Conservation (phyloP, 2,329 filamentous ascomycete species). For the Talaromyces sp. region DNA sequence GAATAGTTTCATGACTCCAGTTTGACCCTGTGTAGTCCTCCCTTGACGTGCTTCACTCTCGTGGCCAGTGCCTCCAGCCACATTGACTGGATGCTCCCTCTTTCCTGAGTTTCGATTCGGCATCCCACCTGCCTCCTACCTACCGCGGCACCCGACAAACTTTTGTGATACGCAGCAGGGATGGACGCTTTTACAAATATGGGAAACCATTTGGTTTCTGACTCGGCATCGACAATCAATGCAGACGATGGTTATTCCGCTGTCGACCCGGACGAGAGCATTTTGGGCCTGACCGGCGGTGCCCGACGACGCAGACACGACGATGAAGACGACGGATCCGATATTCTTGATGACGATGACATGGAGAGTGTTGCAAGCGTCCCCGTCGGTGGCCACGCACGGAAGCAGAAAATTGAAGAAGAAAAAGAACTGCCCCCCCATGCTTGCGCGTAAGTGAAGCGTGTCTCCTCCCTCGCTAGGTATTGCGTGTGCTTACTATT, state of each 20-base stretch:
- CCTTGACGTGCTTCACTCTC: not conserved
- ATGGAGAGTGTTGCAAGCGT: slow-evolving; percentile 72
- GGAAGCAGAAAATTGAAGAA: slow-evolving; percentile 61
- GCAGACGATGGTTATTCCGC: slow-evolving; percentile 74
- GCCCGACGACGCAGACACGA: slow-evolving; percentile 67
- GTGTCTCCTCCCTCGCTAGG: not conserved
- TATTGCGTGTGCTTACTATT: slow-evolving; percentile 4
- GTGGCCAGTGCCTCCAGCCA: not conserved
- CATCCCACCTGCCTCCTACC: not conserved
- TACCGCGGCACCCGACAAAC: slow-evolving; percentile 11
- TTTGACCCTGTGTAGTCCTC: not conserved
- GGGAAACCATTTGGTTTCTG: slow-evolving; percentile 79
- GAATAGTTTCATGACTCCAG: not conserved
- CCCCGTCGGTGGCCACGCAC: slow-evolving; percentile 70
- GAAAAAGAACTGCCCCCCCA: slow-evolving; percentile 89
- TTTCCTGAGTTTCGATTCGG: not conserved
- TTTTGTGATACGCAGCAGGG: slow-evolving; percentile 9
- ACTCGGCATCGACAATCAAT: slow-evolving; percentile 82
- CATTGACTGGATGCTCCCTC: slow-evolving; percentile 3
- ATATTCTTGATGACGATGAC: slow-evolving; percentile 79
- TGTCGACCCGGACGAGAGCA: slow-evolving; percentile 72
- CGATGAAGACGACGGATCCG: slow-evolving; percentile 85
- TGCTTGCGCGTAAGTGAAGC: slow-evolving; percentile 78
- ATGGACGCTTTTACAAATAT: slow-evolving; percentile 79
- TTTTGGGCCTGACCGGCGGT: slow-evolving; percentile 57